phyloP scores from a whole-genome alignment of 208 protist species.

The Porcisia hertigi region DNA sequence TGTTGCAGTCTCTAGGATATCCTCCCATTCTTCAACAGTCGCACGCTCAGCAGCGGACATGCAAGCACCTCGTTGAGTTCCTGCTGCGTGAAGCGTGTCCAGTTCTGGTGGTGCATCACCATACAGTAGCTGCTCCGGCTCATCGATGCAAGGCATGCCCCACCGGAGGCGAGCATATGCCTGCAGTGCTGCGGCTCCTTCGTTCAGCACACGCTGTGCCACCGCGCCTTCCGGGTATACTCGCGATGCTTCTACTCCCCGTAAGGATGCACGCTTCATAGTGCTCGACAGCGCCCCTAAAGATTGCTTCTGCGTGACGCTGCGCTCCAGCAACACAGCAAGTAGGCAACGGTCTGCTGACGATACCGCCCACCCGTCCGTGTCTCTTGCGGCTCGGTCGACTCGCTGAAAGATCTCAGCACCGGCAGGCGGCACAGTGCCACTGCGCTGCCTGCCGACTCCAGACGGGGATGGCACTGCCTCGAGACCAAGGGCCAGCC shows the following conservation, averaged over 20 bases:
- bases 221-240: background rate
- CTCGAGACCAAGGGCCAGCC: slow-evolving; percentile 12
- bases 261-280: too few species aligned
- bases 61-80: background rate
- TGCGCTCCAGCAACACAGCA: background rate
- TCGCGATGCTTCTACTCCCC: background rate
- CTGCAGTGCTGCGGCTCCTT: background rate
- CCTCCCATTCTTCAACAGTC: slow-evolving; percentile 9
- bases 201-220: background rate
- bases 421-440: background rate
- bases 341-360: slow-evolving; percentile 2
- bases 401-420: slow-evolving; percentile 12
- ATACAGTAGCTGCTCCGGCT: background rate
- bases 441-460: background rate
- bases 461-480: background rate
- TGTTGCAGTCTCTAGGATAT: slow-evolving; percentile 7
- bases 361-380: slow-evolving; percentile 17
- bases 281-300: background rate
- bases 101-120: background rate
- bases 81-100: background rate
- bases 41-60: background rate
- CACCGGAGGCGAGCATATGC: slow-evolving; percentile 22
- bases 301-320: background rate
- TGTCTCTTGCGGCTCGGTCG: background rate
- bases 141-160: background rate